Percentiles rank a stretch among this genome's conserved stretches.
phyloP scores from a whole-genome alignment of 2,329 filamentous ascomycete species.

The Cytospora piceicola region DNA sequence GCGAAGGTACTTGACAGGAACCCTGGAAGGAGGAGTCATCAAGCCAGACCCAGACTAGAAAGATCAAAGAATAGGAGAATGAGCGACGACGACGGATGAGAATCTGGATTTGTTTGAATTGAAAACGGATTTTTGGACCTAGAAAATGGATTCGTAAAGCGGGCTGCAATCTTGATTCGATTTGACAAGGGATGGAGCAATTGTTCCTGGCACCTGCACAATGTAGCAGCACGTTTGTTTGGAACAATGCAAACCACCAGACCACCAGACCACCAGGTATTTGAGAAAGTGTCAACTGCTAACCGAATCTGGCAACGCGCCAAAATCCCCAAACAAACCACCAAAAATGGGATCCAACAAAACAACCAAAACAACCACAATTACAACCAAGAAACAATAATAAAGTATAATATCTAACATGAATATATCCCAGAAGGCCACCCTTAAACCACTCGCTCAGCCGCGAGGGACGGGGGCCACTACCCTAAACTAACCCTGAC shows the following conservation, averaged over 20 bases:
- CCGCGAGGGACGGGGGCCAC: no score
- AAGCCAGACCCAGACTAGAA: conserved; percentile 13
- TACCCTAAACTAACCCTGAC: no score
- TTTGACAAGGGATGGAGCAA: not conserved
- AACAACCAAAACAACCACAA: no score
- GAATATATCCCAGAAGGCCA: no score
- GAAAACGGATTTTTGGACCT: not conserved
- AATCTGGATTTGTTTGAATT: not conserved
- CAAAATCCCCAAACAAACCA: no score
- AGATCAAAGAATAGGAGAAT: not conserved
- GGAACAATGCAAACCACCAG: not conserved
- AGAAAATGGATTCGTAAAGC: not conserved
- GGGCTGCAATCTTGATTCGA: not conserved
- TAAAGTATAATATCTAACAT: no score
- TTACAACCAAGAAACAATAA: no score
- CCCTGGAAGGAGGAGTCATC: conserved; percentile 4
- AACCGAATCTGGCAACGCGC: no score
- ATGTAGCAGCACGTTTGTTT: not conserved
- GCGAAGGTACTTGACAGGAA: not conserved
- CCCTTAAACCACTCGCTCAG: no score
- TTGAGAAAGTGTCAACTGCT: no score
- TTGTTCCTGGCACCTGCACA: not conserved
- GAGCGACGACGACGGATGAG: not conserved
- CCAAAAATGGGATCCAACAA: no score
- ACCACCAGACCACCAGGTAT: no score